A percentile compares a stretch with the other conserved stretches of the same genome.
Evolutionary conservation across 2,329 filamentous ascomycete species (phyloP).

Genomic region (Cercospora sojina): DNA sequence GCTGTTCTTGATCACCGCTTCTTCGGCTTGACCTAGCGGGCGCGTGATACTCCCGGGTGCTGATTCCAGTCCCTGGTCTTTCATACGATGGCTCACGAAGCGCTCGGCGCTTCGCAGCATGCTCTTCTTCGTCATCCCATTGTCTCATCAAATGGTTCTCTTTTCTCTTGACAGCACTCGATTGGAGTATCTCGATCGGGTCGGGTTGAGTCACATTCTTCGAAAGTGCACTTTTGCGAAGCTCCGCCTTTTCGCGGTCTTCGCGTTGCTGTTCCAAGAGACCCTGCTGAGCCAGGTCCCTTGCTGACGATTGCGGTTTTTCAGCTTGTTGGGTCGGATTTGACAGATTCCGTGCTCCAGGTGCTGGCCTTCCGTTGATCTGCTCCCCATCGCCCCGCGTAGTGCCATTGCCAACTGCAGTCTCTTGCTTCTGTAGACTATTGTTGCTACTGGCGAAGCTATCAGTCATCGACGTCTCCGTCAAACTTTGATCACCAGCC

Average conservation of each 20-base stretch:
- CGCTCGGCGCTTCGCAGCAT: neutral
- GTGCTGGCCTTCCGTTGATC: neutral
- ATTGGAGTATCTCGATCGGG: neutral
- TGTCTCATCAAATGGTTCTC: neutral
- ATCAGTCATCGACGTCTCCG: conserved; percentile 15
- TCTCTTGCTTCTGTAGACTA: neutral
- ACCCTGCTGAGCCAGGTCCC: neutral
- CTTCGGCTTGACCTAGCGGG: neutral
- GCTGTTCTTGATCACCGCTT: neutral
- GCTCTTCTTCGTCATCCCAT: neutral
- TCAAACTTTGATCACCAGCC: conserved; percentile 7
- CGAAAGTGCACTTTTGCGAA: conserved; percentile 3
- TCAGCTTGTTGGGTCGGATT: neutral
- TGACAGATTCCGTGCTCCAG: neutral
- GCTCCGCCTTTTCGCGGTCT: conserved; percentile 9
- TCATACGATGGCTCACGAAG: neutral
- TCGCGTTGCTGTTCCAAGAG: neutral
- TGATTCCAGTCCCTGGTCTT: neutral
- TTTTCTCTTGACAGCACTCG: conserved; percentile 13
- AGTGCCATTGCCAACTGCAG: conserved; percentile 10
- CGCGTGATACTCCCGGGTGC: neutral
- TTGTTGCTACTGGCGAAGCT: conserved; percentile 21
- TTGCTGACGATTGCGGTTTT: neutral
- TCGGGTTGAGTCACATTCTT: neutral
- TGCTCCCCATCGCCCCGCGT: neutral